Evolutionary conservation across 495 filamentous ascomycete species (phyloP).

Genomic region (Lasiosphaeris hirsuta): DNA sequence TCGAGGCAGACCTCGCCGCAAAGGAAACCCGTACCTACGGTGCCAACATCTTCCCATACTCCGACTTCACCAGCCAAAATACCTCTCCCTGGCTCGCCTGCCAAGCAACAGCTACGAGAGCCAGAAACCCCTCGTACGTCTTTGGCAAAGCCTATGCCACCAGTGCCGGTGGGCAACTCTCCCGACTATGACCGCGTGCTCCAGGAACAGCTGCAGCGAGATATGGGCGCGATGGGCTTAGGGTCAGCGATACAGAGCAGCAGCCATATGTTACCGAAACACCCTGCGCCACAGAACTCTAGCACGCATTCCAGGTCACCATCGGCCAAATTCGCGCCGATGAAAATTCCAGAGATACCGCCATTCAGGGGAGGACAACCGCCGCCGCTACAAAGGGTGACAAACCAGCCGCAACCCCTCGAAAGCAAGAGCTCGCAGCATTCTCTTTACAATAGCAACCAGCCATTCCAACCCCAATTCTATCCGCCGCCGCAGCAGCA

Average conservation of each 20-base stretch:
- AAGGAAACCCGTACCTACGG: conserved; percentile 46
- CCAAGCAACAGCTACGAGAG: conserved; percentile 31
- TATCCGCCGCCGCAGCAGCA: conserved; percentile 11
- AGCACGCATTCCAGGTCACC: conserved; percentile 23
- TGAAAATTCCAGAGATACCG: conserved; percentile 52
- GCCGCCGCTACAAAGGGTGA: conserved; percentile 28
- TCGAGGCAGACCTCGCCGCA: conserved; percentile 55
- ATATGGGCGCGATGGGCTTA: conserved; percentile 52
- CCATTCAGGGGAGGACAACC: conserved; percentile 44
- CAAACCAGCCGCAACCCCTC: conserved; percentile 22
- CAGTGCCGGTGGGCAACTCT: conserved; percentile 29
- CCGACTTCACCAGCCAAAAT: conserved; percentile 59
- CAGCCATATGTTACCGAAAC: conserved; percentile 19
- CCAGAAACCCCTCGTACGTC: conserved; percentile 46
- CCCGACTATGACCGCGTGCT: conserved; percentile 58
- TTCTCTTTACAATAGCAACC: conserved; percentile 30
- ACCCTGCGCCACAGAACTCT: conserved; percentile 20
- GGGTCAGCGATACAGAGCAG: conserved; percentile 26
- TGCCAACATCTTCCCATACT: conserved; percentile 20
- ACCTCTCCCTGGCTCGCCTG: conserved; percentile 58
- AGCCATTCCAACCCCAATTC: conserved; percentile 18
- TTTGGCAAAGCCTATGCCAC: conserved; percentile 37
- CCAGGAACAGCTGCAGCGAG: conserved; percentile 58
- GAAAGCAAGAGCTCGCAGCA: conserved; percentile 15
- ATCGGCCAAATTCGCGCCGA: conserved; percentile 29